phyloP scores from a whole-genome alignment of 2,329 filamentous ascomycete genomes.

The Hyphodiscus sp. region DNA sequence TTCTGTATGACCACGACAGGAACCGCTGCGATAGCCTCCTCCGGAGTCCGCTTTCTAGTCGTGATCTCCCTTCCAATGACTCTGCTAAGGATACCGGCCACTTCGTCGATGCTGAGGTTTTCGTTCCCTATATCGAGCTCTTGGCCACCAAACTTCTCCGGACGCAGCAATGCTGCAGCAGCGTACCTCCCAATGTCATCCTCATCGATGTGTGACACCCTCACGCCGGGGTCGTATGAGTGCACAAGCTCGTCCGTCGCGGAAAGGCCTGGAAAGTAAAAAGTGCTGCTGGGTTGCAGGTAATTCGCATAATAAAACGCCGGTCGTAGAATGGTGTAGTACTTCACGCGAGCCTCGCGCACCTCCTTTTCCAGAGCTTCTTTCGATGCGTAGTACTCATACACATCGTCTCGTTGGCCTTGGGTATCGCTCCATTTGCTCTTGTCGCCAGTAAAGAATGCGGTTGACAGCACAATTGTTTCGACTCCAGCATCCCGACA shows the following conservation, averaged over 20 bases:
- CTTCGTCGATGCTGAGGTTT: slow-evolving; percentile 5
- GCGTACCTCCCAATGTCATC: slow-evolving; percentile 11
- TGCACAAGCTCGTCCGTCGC: slow-evolving; percentile 6
- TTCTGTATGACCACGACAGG: no score
- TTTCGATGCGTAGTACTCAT: slow-evolving; percentile 9
- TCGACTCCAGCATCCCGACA: slow-evolving; percentile 2
- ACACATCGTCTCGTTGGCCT: not conserved
- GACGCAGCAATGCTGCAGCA: slow-evolving; percentile 4
- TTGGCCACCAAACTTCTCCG: slow-evolving; percentile 10
- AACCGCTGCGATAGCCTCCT: slow-evolving; percentile 21
- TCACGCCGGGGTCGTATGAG: slow-evolving; percentile 1
- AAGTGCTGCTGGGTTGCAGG: slow-evolving; percentile 1
- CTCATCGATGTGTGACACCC: slow-evolving; percentile 5
- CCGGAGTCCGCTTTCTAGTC: slow-evolving; percentile 15
- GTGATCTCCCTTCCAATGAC: slow-evolving; percentile 30
- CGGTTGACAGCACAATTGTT: slow-evolving; percentile 7
- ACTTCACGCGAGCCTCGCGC: slow-evolving; percentile 6
- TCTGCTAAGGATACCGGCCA: slow-evolving; percentile 26
- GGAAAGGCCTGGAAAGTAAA: slow-evolving; percentile 9
- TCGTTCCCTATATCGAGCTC: slow-evolving; percentile 11
- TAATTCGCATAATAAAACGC: slow-evolving; percentile 8
- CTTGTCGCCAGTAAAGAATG: slow-evolving; percentile 1
- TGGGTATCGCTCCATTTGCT: slow-evolving; percentile 1
- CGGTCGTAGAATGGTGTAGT: slow-evolving; percentile 11
- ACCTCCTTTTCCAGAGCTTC: slow-evolving; percentile 8